Percentiles rank a stretch among this genome's conserved stretches.
These are phyloP conservation scores for Hortiboletus flavorubellus DNA, from an alignment of 768 basidiomycete species.

Conservation along the genomic window DNA sequence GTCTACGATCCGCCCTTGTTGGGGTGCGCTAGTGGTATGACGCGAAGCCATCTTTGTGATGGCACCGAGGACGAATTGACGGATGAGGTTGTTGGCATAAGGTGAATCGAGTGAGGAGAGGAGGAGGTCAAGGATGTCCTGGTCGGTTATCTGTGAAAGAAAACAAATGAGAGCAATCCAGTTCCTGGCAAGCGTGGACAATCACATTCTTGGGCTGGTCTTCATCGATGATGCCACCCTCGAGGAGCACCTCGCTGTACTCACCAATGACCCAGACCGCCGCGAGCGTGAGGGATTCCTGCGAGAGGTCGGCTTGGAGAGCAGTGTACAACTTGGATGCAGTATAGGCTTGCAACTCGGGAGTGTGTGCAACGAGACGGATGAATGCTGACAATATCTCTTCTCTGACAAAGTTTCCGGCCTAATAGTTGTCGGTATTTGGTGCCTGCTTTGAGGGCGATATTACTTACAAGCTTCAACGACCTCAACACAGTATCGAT, in stretches of 20 bases:
- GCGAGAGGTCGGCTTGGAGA: conserved; percentile 87
- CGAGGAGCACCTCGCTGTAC: conserved; percentile 86
- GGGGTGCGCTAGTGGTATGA: conserved; percentile 55
- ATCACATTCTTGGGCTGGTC: conserved; percentile 68
- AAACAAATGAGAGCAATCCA: neutral
- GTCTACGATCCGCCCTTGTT: conserved; percentile 77
- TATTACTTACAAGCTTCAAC: conserved; percentile 71
- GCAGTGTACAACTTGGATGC: conserved; percentile 88
- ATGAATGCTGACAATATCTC: conserved; percentile 95
- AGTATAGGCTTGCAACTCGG: conserved; percentile 94
- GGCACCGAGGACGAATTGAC: conserved; percentile 89
- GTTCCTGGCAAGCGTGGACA: neutral
- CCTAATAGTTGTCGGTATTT: conserved; percentile 44
- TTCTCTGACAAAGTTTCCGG: conserved; percentile 96
- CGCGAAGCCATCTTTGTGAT: conserved; percentile 90
- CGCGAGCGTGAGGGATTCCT: conserved; percentile 90
- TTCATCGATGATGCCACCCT: conserved; percentile 78
- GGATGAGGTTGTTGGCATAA: conserved; percentile 85
- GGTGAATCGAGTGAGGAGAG: conserved; percentile 89
- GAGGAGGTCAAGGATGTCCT: conserved; percentile 82
- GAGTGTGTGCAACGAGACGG: conserved; percentile 93
- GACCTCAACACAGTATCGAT: conserved; percentile 96
- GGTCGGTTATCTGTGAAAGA: conserved; percentile 60
- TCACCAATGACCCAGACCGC: conserved; percentile 97
- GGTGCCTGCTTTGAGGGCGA: neutral